Evolutionary conservation across 129 eudicot species (phyloP).

Genomic region (Tagetes patula): DNA sequence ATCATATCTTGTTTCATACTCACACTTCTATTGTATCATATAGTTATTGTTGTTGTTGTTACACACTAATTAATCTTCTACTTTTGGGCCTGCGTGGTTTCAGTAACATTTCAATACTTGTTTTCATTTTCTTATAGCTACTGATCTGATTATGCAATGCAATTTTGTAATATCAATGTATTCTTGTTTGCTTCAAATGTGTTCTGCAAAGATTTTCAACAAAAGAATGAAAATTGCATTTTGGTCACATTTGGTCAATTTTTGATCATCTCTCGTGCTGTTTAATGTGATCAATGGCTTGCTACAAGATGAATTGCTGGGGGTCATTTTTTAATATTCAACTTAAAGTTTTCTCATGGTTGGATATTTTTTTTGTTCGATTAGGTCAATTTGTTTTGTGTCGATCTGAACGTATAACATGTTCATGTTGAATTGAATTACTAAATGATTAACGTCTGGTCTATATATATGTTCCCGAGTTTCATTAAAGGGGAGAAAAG

Average conservation of each 20-base stretch:
- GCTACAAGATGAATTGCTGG: background rate
- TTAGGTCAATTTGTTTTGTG: too few species aligned
- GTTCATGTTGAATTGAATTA: background rate
- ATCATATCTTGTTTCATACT: background rate
- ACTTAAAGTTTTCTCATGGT: background rate
- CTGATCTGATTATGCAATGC: background rate
- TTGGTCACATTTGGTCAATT: background rate
- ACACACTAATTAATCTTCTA: background rate
- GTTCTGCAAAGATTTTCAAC: conserved; percentile 3
- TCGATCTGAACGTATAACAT: background rate
- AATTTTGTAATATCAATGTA: background rate
- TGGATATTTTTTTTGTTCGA: too few species aligned
- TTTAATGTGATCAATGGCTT: background rate
- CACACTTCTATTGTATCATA: background rate
- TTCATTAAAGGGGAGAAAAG: too few species aligned
- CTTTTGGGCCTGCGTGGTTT: conserved; percentile 14
- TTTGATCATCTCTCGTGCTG: background rate
- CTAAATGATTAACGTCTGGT: background rate
- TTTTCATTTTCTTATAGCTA: conserved; percentile 4
- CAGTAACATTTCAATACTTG: background rate
- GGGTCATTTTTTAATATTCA: background rate
- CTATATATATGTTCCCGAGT: background rate
- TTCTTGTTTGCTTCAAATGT: conserved; percentile 5
- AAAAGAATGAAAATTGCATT: background rate
- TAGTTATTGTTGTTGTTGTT: conserved; percentile 14